Evolutionary conservation across 768 basidiomycete genomes (phyloP).

Genomic region (Multifurca ochricompacta): DNA sequence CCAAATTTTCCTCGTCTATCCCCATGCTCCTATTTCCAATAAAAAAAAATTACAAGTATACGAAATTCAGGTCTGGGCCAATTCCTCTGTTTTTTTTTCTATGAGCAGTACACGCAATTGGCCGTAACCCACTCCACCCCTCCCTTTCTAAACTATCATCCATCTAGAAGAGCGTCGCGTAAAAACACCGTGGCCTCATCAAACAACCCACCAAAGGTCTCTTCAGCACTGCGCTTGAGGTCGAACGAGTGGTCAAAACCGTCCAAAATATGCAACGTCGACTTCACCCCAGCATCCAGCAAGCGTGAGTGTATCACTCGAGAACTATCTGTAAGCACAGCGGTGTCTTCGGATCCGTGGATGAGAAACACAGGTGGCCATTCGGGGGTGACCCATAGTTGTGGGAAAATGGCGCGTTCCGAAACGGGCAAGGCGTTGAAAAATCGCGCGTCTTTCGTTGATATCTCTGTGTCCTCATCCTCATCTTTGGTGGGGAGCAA

Average conservation of each 20-base stretch:
- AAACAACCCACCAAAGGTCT: slow-evolving; percentile 33
- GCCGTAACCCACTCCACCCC: too few relatives aligned
- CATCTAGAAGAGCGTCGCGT: neutral
- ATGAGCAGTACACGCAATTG: too few relatives aligned
- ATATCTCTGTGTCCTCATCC: neutral
- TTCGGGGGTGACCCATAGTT: slow-evolving; percentile 29
- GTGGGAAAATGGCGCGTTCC: slow-evolving; percentile 39
- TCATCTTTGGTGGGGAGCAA: neutral
- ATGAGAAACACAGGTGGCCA: slow-evolving; percentile 43
- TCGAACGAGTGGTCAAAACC: slow-evolving; percentile 53
- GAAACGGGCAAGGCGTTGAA: slow-evolving; percentile 24
- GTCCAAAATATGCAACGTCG: slow-evolving; percentile 32
- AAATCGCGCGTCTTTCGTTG: neutral
- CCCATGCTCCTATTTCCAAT: too few relatives aligned
- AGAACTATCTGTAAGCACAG: slow-evolving; percentile 39
- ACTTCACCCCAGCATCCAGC: slow-evolving; percentile 30
- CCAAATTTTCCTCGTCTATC: too few relatives aligned
- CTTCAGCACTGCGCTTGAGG: slow-evolving; percentile 39
- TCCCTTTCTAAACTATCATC: too few relatives aligned
- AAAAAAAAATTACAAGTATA: too few relatives aligned
- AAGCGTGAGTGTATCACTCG: slow-evolving; percentile 31
- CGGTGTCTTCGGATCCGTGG: slow-evolving; percentile 43
- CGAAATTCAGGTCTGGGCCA: too few relatives aligned
- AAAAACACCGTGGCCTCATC: slow-evolving; percentile 27
- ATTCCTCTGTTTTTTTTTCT: too few relatives aligned